Percentiles rank a stretch among this genome's conserved stretches.
Evolutionary conservation across 2,329 filamentous ascomycete species (phyloP).

Genomic region (Aspergillus luchuensis): DNA sequence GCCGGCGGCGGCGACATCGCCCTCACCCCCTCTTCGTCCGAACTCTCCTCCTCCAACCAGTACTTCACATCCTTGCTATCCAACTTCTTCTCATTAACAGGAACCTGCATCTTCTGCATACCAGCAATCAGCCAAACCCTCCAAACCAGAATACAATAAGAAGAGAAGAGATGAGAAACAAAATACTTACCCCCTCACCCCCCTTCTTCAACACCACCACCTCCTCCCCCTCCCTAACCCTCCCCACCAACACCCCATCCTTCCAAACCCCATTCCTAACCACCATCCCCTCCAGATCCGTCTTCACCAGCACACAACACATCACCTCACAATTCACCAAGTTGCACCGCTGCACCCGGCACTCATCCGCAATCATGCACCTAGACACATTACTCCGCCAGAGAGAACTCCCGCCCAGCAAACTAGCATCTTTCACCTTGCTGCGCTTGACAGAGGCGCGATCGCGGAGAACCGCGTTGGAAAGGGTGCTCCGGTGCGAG

Average conservation of each 20-base stretch:
- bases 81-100: too few relatives aligned
- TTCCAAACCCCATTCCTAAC: conserved; percentile 31
- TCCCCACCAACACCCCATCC: conserved; percentile 27
- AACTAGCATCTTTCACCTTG: not conserved
- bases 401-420: conserved; percentile 10
- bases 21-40: too few relatives aligned
- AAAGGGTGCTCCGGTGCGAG: conserved; percentile 18
- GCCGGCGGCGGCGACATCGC: too few relatives aligned
- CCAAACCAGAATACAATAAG: not conserved
- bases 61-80: not conserved
- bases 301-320: conserved; percentile 23
- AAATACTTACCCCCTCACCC: conserved; percentile 12
- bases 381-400: conserved; percentile 18
- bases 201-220: conserved; percentile 18
- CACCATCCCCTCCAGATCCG: conserved; percentile 26
- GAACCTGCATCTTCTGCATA: not conserved
- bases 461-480: conserved; percentile 18
- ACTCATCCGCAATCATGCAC: conserved; percentile 9
- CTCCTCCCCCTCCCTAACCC: conserved; percentile 17
- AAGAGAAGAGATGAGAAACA: not conserved
- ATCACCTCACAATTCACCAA: conserved; percentile 27
- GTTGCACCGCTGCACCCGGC: conserved; percentile 13
- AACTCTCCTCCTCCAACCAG: conserved; percentile 59
- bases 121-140: not conserved
- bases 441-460: not conserved